Conservation (phyloP, 306 rosid species). For the Lotus japonicus region DNA sequence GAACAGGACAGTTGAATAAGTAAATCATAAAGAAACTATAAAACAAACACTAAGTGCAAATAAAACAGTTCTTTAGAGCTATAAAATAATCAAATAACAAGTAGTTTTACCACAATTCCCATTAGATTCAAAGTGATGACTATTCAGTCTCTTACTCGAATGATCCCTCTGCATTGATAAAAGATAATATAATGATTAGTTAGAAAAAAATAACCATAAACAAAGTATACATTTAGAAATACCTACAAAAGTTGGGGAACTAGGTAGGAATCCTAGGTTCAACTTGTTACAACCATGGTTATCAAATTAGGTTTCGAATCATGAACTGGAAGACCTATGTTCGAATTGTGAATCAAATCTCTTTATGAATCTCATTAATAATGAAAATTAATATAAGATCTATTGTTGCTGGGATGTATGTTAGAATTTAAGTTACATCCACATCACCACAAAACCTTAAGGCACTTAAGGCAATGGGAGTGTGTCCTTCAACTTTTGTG, state of each 20-base stretch:
- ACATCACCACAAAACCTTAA: no score
- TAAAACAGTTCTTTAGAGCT: background rate
- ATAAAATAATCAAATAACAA: background rate
- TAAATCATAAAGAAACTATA: conserved; percentile 9
- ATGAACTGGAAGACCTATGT: no score
- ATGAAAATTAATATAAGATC: no score
- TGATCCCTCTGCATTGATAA: conserved; percentile 56
- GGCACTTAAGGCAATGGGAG: no score
- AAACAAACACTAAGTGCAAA: background rate
- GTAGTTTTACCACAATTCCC: conserved; percentile 51
- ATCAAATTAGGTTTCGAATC: no score
- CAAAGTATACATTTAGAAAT: background rate
- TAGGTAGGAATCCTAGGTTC: background rate
- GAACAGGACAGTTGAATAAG: conserved; percentile 12
- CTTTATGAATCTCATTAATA: no score
- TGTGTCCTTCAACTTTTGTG: no score
- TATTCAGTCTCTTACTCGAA: conserved; percentile 60
- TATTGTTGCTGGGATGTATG: no score
- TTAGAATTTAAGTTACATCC: no score
- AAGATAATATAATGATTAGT: background rate
- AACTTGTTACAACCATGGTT: background rate
- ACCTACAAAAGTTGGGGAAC: background rate
- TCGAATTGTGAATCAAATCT: no score
- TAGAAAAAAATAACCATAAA: background rate
- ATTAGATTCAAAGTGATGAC: conserved; percentile 58